phyloP scores from a whole-genome alignment of 1,284 basidiomycete genomes.

The Austroboletus novae-zelandiae region DNA sequence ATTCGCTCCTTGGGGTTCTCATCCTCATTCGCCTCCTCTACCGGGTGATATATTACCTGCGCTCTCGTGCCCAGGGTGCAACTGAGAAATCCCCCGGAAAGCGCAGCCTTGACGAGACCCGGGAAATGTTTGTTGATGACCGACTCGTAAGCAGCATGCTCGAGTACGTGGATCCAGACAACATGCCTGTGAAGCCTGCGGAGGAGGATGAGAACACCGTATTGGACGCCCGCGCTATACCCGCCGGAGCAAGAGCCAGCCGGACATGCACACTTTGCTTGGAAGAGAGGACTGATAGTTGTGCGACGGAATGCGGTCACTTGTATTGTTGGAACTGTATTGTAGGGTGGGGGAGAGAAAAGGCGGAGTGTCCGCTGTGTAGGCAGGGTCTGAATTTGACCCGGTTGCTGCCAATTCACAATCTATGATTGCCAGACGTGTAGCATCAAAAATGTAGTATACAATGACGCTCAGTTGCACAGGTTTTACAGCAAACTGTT shows the following conservation, averaged over 20 bases:
- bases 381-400: constrained; percentile 75
- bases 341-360: constrained; percentile 85
- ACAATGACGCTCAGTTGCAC: constrained; percentile 3
- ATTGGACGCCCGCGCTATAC: constrained; percentile 55
- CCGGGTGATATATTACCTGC: constrained; percentile 51
- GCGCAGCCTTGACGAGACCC: constrained; percentile 31
- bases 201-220: constrained; percentile 69
- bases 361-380: constrained; percentile 88
- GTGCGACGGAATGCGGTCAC: constrained; percentile 92
- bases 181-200: constrained; percentile 50
- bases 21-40: constrained; percentile 69
- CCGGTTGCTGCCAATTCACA: constrained; percentile 79
- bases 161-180: constrained; percentile 50
- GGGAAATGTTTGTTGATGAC: constrained; percentile 64
- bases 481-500: constrained; percentile 19
- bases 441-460: background rate
- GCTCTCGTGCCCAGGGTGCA: constrained; percentile 23
- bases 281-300: constrained; percentile 76
- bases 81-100: constrained; percentile 33
- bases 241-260: constrained; percentile 50
- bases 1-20: constrained; percentile 80
- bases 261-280: constrained; percentile 86
- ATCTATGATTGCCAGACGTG: constrained; percentile 50
- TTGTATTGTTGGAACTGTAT: constrained; percentile 95
- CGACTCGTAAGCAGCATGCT: constrained; percentile 60